Percentiles rank a stretch among this genome's conserved stretches.
phyloP scores from a whole-genome alignment of 2,329 filamentous ascomycete genomes.

The Aspergillus terreus region DNA sequence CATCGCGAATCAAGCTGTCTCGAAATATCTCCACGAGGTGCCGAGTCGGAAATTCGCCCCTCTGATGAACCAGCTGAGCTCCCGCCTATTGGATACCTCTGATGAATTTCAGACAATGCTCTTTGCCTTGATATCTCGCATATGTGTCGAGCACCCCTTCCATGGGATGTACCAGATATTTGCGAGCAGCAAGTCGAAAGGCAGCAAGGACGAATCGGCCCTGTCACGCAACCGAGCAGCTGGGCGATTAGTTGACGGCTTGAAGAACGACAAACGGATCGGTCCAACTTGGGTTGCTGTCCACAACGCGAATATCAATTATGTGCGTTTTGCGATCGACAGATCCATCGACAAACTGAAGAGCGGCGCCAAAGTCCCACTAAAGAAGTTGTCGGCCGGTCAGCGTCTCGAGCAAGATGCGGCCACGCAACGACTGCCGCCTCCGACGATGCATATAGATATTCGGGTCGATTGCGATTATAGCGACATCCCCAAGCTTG shows the following conservation, averaged over 20 bases:
- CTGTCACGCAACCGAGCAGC: conserved; percentile 72
- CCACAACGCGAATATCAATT: conserved; percentile 67
- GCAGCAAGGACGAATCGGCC: conserved; percentile 67
- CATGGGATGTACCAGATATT: conserved; percentile 98
- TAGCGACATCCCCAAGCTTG: conserved; percentile 68
- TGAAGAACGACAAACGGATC: conserved; percentile 53
- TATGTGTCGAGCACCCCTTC: conserved; percentile 90
- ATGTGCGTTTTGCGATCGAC: conserved; percentile 49
- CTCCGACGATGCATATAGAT: conserved; percentile 82
- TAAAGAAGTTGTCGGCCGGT: conserved; percentile 63
- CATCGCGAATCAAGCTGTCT: conserved; percentile 73
- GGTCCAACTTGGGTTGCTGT: conserved; percentile 65
- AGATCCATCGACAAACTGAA: conserved; percentile 60
- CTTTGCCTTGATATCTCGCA: conserved; percentile 69
- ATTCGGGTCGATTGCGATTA: conserved; percentile 74
- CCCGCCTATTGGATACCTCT: conserved; percentile 71
- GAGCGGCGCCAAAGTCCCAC: conserved; percentile 58
- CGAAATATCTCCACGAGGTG: conserved; percentile 65
- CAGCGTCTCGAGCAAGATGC: conserved; percentile 61
- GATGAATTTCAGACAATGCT: conserved; percentile 74
- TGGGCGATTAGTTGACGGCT: conserved; percentile 59
- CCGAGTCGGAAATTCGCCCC: conserved; percentile 88
- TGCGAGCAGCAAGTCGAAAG: conserved; percentile 68
- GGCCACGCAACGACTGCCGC: conserved; percentile 68
- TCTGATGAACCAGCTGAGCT: conserved; percentile 94